Evolutionary conservation across 2,329 filamentous ascomycete genomes (phyloP), one percentile per base, ranked within the genome.

Genomic region (Trichoderma brevicompactum): DNA sequence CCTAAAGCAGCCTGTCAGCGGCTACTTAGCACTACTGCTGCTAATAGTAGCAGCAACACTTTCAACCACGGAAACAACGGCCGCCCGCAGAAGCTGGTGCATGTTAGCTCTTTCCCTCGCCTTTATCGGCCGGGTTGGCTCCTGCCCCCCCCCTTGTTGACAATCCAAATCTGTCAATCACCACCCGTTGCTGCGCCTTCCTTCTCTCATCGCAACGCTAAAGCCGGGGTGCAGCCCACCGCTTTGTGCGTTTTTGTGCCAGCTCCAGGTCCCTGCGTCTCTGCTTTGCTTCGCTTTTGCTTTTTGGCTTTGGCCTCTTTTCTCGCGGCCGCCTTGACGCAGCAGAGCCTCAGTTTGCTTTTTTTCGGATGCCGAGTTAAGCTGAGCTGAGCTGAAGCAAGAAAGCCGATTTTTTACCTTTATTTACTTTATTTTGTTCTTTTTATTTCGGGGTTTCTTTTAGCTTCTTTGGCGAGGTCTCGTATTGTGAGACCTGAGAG

Each of bases 171-270:
- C 59, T 46, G 59, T 63, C 49, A 63, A 53, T 43, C 59, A 53
- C 52, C 34, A 54, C 36, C 48, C 38, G 59, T n/a, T 60, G 59
- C 59, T 53, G 59, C 59, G 59, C 59, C 59, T 63, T 63, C 59
- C 59, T 63, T 48, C 8, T 50, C 32, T 41, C 34, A n/a, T n/a
- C 55, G 9, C 23, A 32, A 13, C 58, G 58, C 50, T 56, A 56
- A 64, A 41, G 61, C 61, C 53, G 61, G 61, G 61, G 61, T 64
- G 43, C 52, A 64, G 44, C 61, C 61, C 61, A 64, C 61, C 36
- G 36, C 36, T 38, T 19, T 43, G 23, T 55, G 10, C 19, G 5
- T 38, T 53, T 55, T 19, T 41, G 34, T 36, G 34, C n/a, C 23
- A 28, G 23, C 23, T 28, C 23, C 23, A 28, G 23, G 23, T 28